Conservation (phyloP, 441 rosid genomes). For the Aleurites moluccanus region DNA sequence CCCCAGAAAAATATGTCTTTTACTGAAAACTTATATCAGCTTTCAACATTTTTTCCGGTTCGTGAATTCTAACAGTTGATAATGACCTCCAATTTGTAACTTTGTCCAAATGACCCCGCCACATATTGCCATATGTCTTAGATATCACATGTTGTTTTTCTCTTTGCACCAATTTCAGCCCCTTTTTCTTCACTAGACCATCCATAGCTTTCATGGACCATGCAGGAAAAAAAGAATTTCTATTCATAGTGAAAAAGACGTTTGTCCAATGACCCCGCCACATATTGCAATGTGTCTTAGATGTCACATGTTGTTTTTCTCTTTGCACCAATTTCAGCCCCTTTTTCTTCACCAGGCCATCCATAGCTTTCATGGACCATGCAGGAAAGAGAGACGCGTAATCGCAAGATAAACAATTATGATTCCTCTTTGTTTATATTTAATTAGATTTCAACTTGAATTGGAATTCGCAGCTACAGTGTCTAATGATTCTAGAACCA, state of each 20-base stretch:
- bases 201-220: conserved; percentile 1
- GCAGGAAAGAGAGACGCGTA: not conserved
- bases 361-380: conserved; percentile 2
- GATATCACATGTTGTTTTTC: not conserved
- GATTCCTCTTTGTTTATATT: not conserved
- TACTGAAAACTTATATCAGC: not conserved
- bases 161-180: not conserved
- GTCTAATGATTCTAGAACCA: no score
- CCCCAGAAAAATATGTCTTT: not conserved
- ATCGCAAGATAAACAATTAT: not conserved
- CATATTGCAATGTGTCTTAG: not conserved
- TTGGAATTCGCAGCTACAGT: no score
- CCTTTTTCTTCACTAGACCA: not conserved
- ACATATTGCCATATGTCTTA: not conserved
- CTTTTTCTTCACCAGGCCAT: not conserved
- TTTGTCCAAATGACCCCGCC: not conserved
- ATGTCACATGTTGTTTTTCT: not conserved
- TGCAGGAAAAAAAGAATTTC: no score
- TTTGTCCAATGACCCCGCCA: not conserved
- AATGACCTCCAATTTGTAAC: not conserved
- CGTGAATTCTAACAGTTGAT: not conserved
- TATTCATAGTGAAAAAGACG: no score
- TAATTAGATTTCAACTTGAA: no score
- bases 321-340: not conserved
- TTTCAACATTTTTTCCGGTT: not conserved